Evolutionary conservation across 108 stramenopile species (phyloP).

Genomic region (Parietichytrium sp.): DNA sequence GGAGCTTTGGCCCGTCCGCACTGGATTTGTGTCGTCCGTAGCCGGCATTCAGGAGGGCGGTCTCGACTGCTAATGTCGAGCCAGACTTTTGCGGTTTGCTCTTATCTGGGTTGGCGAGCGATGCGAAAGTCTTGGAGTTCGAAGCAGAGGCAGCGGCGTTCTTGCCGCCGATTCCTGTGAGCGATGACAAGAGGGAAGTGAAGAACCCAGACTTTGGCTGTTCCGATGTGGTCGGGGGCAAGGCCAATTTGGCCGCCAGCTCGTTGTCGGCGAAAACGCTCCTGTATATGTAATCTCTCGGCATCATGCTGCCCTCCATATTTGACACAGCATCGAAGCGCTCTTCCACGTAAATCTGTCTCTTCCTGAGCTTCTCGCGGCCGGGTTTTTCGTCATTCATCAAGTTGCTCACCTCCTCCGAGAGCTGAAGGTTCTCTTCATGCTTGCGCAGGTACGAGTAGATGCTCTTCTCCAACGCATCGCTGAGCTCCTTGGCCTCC

Average conservation of each 20-base stretch:
- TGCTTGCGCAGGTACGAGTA: neutral
- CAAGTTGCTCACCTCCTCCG: neutral
- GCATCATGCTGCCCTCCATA: neutral
- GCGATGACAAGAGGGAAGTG: no score
- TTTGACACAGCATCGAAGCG: neutral
- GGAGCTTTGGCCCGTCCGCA: neutral
- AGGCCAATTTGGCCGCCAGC: neutral
- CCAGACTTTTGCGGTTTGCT: no score
- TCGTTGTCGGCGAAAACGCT: neutral
- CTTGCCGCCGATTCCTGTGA: no score
- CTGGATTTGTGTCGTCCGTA: neutral
- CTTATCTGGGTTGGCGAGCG: no score
- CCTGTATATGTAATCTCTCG: neutral
- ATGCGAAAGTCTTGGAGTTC: no score
- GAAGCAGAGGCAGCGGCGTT: no score
- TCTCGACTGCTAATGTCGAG: no score
- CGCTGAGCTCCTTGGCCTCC: neutral
- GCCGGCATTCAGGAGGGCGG: neutral
- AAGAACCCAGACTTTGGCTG: neutral
- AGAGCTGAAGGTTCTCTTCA: neutral
- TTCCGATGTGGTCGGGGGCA: neutral
- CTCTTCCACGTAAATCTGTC: constrained; percentile 22
- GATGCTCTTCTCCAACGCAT: constrained; percentile 32
- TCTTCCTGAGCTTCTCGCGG: neutral
- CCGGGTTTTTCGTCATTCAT: neutral